Base-by-base conservation (phyloP, 2,329 filamentous ascomycete species). In the Epichloe sylvatica region DNA sequence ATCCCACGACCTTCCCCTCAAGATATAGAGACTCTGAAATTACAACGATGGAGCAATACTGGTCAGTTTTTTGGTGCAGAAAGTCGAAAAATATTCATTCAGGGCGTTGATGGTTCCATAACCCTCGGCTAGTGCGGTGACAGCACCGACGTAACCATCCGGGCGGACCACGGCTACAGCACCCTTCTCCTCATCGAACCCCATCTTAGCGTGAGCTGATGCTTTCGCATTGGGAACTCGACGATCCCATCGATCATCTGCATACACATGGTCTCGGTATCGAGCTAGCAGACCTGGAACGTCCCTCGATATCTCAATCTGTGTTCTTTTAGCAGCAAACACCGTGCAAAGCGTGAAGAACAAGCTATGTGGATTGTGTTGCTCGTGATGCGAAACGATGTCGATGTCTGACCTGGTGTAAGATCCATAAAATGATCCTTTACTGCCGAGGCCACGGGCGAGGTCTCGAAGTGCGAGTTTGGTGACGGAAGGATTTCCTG, bases 201-300 rank as follows among this genome's bases (percentile, higher is more conserved):
- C 90, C 74, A 94, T 84, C 74, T 94, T 95, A 40, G 83, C 81
- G 65, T 96, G 90, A 5, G 87, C 87, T 3, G 86, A 75, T 5
- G 83, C 87, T 57, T 73, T 74, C 1, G 85, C 83, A 19, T 83
- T 72, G 0, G 84, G 81, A 1, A 87, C 82, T 6, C 78, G 73
- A 41, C 76, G 71, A 62, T 92, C 86, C 70, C 78, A 82, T 45
- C 84, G 74, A 64, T 95, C 88, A 59, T 95, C 90, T 1, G 88
- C 85, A 60, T 94, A 95, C 36, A 95, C 73, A 59, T 92, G 84
- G 58, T 89, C 83, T 45, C 81, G 74, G 65, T 95, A 95, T 49
- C 86, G 75, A 5, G 77, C 80, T 50, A 96, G 73, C 2, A 85
- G 60, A 19, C 73, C 71, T 0, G 90, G 90, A 2, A 91, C 74